Conservation (phyloP, 306 rosid species). For the Sicyos baderoa region DNA sequence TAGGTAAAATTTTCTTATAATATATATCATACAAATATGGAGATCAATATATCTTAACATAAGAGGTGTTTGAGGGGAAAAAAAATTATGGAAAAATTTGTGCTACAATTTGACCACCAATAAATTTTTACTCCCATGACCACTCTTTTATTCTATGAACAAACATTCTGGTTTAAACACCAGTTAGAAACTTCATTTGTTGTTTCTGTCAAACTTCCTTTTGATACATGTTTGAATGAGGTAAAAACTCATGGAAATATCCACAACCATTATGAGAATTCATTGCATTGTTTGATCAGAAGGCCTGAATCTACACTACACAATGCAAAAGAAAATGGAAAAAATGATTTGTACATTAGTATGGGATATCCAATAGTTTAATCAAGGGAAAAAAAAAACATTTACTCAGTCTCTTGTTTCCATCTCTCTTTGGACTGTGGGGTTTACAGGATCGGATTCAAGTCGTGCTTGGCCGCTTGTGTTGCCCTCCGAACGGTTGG, state of each 20-base stretch:
- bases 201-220: background rate
- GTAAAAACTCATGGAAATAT: conserved; percentile 3
- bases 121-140: too few relatives aligned
- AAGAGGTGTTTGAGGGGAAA: too few relatives aligned
- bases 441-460: conserved; percentile 27
- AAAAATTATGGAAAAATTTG: too few relatives aligned
- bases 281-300: conserved; percentile 11
- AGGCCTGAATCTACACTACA: conserved; percentile 16
- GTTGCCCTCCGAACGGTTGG: conserved; percentile 22
- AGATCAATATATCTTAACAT: too few relatives aligned
- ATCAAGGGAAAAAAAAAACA: background rate
- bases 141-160: background rate
- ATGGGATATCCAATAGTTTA: conserved; percentile 4
- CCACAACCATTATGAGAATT: conserved; percentile 1
- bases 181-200: background rate
- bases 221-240: background rate
- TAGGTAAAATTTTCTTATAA: too few relatives aligned
- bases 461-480: conserved; percentile 27
- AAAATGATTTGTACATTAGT: conserved; percentile 8
- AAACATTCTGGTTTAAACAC: background rate
- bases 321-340: conserved; percentile 17
- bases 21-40: too few relatives aligned
- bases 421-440: conserved; percentile 31
- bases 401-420: conserved; percentile 29
- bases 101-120: too few relatives aligned